Conservation (phyloP, 305 asterid species). For the Solanum aculeatissimum region DNA sequence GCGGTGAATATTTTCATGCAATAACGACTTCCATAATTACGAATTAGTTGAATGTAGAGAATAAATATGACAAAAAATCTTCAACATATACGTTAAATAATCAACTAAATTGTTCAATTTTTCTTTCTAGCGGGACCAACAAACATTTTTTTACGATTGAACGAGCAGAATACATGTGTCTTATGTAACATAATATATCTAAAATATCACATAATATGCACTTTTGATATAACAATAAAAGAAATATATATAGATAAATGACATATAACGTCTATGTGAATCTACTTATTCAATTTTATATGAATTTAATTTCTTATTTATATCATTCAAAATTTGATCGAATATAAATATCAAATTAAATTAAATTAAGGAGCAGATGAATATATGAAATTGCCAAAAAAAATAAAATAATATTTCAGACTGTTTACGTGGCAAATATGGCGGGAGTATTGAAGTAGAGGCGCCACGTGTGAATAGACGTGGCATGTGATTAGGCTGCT, state of each 20-base stretch:
- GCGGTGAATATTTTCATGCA: background rate
- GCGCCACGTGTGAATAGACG: background rate
- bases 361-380: no score
- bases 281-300: no score
- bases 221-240: no score
- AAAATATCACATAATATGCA: no score
- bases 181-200: background rate
- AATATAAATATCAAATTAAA: no score
- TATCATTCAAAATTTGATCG: no score
- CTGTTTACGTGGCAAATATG: background rate
- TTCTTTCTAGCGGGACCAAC: background rate
- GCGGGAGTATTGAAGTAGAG: background rate
- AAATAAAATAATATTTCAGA: background rate
- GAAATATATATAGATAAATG: no score
- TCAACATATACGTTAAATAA: background rate
- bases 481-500: background rate
- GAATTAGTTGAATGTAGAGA: background rate
- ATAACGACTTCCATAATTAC: background rate
- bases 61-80: background rate
- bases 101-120: background rate
- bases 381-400: background rate
- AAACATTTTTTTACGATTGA: no score
- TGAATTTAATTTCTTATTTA: no score
- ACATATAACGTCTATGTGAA: no score
- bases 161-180: no score